A percentile compares a stretch with the other conserved stretches of the same genome.
Conservation (phyloP, 192 early-diverging fungal genomes). For the Coemansia guatemalensis region DNA sequence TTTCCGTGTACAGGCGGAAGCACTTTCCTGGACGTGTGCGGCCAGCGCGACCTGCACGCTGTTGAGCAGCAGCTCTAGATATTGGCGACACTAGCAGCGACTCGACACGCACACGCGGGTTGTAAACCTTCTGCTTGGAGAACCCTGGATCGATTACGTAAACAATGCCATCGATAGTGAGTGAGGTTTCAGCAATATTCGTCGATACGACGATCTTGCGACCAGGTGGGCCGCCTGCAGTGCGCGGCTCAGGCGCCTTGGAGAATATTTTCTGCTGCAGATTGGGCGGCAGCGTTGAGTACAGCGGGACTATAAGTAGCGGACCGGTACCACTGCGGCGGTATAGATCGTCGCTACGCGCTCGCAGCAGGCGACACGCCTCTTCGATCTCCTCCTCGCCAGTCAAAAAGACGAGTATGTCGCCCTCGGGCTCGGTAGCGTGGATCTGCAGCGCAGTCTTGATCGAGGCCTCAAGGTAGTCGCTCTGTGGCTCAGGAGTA, state of each 20-base stretch:
- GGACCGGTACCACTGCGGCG: slow-evolving; percentile 68
- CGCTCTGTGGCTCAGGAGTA: slow-evolving; percentile 94
- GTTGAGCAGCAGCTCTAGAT: slow-evolving; percentile 92
- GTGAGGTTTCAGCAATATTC: slow-evolving; percentile 96
- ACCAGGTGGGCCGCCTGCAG: slow-evolving; percentile 79
- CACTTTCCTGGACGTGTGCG: slow-evolving; percentile 96
- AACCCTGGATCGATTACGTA: slow-evolving; percentile 99
- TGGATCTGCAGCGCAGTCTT: slow-evolving; percentile 95
- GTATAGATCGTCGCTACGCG: slow-evolving; percentile 72
- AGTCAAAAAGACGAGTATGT: slow-evolving; percentile 95
- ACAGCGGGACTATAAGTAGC: slow-evolving; percentile 82
- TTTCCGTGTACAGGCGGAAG: slow-evolving; percentile 98
- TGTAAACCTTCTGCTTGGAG: slow-evolving; percentile 99
- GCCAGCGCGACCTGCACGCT: slow-evolving; percentile 98
- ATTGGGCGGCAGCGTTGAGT: slow-evolving; percentile 88
- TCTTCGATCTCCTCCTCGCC: slow-evolving; percentile 99
- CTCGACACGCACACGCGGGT: slow-evolving; percentile 96
- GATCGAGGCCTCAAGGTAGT: slow-evolving; percentile 96
- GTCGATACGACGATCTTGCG: slow-evolving; percentile 97
- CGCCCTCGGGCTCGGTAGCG: slow-evolving; percentile 88
- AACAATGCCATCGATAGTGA: slow-evolving; percentile 99
- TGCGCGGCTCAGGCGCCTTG: slow-evolving; percentile 77
- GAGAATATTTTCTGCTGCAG: slow-evolving; percentile 95
- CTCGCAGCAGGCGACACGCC: slow-evolving; percentile 81
- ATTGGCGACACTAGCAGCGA: slow-evolving; percentile 94